These are phyloP conservation scores for Zygnema circumcarinatum DNA, from an alignment of 139 green algal genomes.

Conservation along the genomic window DNA sequence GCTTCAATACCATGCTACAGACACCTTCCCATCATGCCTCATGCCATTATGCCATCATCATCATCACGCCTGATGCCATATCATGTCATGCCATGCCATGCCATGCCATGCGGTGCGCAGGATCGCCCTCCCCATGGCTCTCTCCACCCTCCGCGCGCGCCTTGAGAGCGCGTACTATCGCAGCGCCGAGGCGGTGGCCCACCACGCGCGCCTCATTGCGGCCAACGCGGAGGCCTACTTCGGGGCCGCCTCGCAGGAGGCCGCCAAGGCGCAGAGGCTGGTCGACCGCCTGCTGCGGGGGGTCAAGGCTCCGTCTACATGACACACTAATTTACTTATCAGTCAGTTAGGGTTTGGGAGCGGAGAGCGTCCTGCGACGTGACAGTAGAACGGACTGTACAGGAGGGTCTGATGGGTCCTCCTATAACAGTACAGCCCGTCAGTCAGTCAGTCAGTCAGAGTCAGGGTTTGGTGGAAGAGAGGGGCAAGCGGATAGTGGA, in stretches of 20 bases:
- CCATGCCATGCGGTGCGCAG: constrained; percentile 4
- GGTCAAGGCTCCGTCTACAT: too few species aligned
- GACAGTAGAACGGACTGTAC: neutral
- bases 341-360: too few species aligned
- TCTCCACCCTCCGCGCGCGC: neutral
- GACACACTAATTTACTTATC: too few species aligned
- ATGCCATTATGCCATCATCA: too few species aligned
- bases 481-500: neutral
- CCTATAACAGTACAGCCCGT: neutral
- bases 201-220: neutral
- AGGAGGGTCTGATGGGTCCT: neutral
- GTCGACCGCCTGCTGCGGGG: neutral
- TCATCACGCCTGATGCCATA: too few species aligned
- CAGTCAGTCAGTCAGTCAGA: neutral
- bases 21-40: too few species aligned
- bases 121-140: neutral
- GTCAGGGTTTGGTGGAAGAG: neutral
- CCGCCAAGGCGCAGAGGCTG: neutral
- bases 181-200: neutral
- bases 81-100: too few species aligned
- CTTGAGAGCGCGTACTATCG: neutral
- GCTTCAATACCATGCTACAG: too few species aligned
- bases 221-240: neutral
- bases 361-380: neutral
- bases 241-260: neutral